These are phyloP conservation scores for Petasospora rhodanensis DNA, from an alignment of 1,139 yeast genomes.

Conservation along the genomic window DNA sequence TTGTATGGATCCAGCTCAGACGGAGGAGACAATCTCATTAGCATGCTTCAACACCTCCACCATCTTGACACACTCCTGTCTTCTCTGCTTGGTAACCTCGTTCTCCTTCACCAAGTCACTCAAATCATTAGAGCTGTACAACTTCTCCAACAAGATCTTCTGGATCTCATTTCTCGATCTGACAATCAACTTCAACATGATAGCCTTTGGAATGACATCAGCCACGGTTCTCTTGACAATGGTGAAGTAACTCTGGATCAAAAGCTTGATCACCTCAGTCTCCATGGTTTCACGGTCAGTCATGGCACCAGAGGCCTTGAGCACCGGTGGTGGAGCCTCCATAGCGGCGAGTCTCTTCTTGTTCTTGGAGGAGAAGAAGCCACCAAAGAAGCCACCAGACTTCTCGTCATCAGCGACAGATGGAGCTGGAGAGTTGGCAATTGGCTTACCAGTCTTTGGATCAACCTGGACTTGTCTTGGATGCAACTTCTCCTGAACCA, in stretches of 20 bases:
- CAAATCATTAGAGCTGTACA: slow-evolving; percentile 74
- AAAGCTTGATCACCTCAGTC: slow-evolving; percentile 91
- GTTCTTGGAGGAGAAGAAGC: slow-evolving; percentile 88
- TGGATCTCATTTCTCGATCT: slow-evolving; percentile 85
- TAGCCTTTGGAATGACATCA: slow-evolving; percentile 91
- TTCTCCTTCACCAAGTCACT: slow-evolving; percentile 84
- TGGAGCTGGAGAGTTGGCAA: slow-evolving; percentile 37
- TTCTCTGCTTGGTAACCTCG: slow-evolving; percentile 87
- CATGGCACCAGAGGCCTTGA: slow-evolving; percentile 93
- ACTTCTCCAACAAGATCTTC: slow-evolving; percentile 79
- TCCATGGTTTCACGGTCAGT: slow-evolving; percentile 95
- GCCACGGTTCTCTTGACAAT: slow-evolving; percentile 93
- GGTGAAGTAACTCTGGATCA: slow-evolving; percentile 83
- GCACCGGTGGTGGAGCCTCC: slow-evolving; percentile 96
- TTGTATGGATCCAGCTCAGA: too few species aligned
- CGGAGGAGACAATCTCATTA: slow-evolving; percentile 85
- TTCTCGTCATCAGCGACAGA: slow-evolving; percentile 38
- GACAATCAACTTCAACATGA: slow-evolving; percentile 86
- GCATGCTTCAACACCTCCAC: slow-evolving; percentile 88
- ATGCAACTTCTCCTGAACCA: slow-evolving; percentile 86
- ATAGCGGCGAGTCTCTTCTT: slow-evolving; percentile 91
- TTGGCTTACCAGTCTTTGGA: slow-evolving; percentile 87
- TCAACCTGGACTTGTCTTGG: slow-evolving; percentile 84
- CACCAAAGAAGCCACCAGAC: slow-evolving; percentile 76
- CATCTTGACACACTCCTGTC: slow-evolving; percentile 94